A percentile compares a stretch with the other conserved stretches of the same genome.
phyloP scores from a whole-genome alignment of 2,329 filamentous ascomycete genomes.

The Ophiostoma montium region DNA sequence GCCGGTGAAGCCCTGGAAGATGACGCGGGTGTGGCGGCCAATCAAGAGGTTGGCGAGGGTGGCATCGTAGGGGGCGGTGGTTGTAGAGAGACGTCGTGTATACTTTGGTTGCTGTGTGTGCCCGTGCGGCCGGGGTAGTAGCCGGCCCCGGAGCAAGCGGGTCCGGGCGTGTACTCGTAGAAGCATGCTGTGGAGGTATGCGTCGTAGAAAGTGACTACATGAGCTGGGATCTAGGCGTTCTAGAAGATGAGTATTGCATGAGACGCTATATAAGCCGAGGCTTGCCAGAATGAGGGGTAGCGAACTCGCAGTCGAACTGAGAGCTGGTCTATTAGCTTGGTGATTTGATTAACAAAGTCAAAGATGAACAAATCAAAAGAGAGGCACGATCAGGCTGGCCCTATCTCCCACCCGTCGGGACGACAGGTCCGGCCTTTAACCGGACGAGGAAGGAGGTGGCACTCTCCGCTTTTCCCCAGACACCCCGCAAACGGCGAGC shows the following conservation, averaged over 20 bases:
- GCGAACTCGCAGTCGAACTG: no score
- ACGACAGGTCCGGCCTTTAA: background rate
- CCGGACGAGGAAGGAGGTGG: background rate
- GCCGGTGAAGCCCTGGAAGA: slow-evolving; percentile 30
- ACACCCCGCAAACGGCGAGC: background rate
- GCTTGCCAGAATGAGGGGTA: no score
- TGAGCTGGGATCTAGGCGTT: no score
- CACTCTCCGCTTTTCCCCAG: background rate
- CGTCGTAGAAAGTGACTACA: no score
- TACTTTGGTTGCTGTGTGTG: background rate
- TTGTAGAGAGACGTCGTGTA: background rate
- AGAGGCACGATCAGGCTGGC: no score
- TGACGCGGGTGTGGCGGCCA: slow-evolving; percentile 25
- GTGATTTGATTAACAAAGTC: no score
- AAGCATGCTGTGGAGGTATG: slow-evolving; percentile 1
- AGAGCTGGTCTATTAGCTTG: no score
- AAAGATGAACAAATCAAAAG: no score
- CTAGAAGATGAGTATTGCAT: no score
- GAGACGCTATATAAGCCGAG: no score
- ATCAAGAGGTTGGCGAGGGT: slow-evolving; percentile 26
- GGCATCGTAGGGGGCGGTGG: slow-evolving; percentile 15
- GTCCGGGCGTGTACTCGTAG: background rate
- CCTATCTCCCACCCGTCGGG: background rate
- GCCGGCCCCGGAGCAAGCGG: background rate
- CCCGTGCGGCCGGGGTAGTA: background rate